These are phyloP conservation scores for Elymus sibiricus DNA, from an alignment of 176 grass and related monocot species.

Conservation along the genomic window DNA sequence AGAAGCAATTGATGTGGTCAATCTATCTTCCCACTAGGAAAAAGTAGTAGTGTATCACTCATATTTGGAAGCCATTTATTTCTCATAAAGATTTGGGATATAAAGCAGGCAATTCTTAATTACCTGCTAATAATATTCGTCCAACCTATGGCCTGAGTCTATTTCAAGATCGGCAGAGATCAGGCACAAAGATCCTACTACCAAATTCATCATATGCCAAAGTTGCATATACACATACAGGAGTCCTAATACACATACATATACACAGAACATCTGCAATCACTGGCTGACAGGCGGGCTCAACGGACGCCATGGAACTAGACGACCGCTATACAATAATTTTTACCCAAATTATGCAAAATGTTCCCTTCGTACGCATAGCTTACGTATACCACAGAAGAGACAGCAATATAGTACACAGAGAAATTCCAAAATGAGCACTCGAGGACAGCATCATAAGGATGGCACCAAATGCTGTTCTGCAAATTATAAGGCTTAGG, in stretches of 20 bases:
- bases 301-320: not conserved
- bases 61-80: constrained; percentile 5
- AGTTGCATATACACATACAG: not conserved
- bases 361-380: not conserved
- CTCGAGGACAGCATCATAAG: constrained; percentile 1
- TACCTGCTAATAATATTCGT: not conserved
- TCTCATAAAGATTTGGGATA: not conserved
- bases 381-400: not conserved
- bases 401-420: not conserved
- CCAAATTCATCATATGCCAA: not conserved
- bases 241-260: not conserved
- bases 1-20: constrained; percentile 13
- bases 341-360: not conserved
- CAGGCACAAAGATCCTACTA: constrained; percentile 15
- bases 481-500: constrained; percentile 13
- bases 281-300: not conserved
- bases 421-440: constrained; percentile 23
- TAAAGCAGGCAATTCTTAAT: constrained; percentile 13
- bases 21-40: constrained; percentile 6
- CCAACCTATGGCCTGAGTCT: not conserved
- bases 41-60: not conserved
- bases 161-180: constrained; percentile 4
- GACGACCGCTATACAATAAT: not conserved
- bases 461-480: constrained; percentile 33
- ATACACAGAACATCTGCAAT: not conserved